Percentiles rank a stretch among this genome's conserved stretches.
Conservation (phyloP, 345 rosid species). For the Boechera retrofracta region DNA sequence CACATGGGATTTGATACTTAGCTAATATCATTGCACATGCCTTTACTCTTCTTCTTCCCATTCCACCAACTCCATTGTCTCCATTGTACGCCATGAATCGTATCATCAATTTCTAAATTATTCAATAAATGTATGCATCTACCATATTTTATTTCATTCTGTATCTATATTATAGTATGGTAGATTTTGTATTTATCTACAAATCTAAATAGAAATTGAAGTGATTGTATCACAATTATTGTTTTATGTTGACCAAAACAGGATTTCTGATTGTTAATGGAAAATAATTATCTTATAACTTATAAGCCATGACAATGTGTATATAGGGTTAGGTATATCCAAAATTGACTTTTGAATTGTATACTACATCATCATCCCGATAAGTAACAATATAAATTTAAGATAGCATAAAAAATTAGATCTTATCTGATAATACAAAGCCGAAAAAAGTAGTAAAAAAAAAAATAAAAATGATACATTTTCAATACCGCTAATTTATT, state of each 20-base stretch:
- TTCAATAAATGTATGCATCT: slow-evolving; percentile 8
- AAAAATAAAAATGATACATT: neutral
- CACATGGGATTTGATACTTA: slow-evolving; percentile 43
- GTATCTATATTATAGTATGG: neutral
- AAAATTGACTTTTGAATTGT: neutral
- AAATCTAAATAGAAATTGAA: slow-evolving; percentile 2
- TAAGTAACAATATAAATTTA: neutral
- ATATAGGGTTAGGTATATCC: neutral
- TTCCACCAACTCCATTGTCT: slow-evolving; percentile 45
- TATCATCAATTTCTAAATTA: neutral
- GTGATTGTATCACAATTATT: slow-evolving; percentile 15
- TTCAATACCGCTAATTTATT: neutral
- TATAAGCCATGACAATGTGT: neutral
- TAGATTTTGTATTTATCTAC: neutral
- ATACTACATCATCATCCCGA: neutral
- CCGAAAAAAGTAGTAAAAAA: neutral
- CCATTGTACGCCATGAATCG: slow-evolving; percentile 37
- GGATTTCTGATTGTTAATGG: neutral
- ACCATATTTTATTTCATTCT: slow-evolving; percentile 22
- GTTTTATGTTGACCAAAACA: slow-evolving; percentile 1
- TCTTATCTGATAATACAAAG: neutral
- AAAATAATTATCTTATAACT: neutral
- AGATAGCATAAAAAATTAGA: neutral
- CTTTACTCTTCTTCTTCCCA: slow-evolving; percentile 44
- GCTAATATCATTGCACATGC: slow-evolving; percentile 45